Evolutionary conservation across 2,329 filamentous ascomycete species (phyloP).

Genomic region (Dendryphion nanum): DNA sequence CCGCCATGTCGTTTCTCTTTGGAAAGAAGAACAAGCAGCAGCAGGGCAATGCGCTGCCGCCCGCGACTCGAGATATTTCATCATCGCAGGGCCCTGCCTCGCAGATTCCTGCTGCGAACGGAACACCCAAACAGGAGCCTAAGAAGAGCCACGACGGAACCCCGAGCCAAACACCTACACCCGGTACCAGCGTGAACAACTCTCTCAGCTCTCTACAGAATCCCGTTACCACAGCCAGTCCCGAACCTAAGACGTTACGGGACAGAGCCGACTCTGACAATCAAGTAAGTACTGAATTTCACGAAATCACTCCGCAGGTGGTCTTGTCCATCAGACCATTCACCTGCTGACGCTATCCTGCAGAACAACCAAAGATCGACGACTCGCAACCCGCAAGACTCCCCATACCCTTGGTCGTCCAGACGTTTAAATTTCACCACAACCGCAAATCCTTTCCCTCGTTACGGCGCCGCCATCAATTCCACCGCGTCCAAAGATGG

Average conservation of each 20-base stretch:
- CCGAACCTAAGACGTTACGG: constrained; percentile 63
- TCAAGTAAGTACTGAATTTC: constrained; percentile 45
- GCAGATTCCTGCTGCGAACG: constrained; percentile 49
- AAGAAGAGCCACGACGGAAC: constrained; percentile 22
- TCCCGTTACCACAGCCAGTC: constrained; percentile 56
- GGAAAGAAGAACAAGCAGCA: constrained; percentile 47
- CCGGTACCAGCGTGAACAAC: constrained; percentile 68
- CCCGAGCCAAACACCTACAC: constrained; percentile 60
- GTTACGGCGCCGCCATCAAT: constrained; percentile 97
- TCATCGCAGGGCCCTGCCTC: constrained; percentile 53
- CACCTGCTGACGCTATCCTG: neutral
- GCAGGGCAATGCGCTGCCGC: constrained; percentile 45
- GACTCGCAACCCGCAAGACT: constrained; percentile 61
- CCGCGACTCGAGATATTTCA: constrained; percentile 56
- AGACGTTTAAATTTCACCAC: constrained; percentile 82
- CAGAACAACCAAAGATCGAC: neutral
- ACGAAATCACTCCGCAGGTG: neutral
- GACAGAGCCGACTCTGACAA: constrained; percentile 56
- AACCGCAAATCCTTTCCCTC: constrained; percentile 84
- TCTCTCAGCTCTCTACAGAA: constrained; percentile 66
- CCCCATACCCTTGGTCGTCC: constrained; percentile 95
- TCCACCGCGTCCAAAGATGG: constrained; percentile 91
- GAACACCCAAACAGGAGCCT: constrained; percentile 44
- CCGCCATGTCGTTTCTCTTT: constrained; percentile 54
- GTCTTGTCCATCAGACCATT: neutral